phyloP scores from a whole-genome alignment of 768 basidiomycete genomes.

The Podaxis rugospora region DNA sequence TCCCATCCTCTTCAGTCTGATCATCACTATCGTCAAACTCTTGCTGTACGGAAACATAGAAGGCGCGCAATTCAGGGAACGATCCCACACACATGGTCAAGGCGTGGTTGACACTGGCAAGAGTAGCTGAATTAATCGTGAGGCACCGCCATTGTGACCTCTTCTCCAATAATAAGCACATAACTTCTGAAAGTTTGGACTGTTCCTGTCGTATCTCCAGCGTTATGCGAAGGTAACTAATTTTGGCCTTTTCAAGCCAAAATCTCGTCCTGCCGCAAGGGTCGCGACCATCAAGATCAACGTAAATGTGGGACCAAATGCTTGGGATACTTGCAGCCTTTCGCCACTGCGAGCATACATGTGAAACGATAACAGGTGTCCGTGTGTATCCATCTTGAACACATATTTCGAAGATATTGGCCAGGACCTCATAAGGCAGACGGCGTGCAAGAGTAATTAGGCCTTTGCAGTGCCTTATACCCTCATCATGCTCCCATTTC shows the following conservation, averaged over 20 bases:
- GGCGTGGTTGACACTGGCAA: constrained; percentile 35
- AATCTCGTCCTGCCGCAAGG: constrained; percentile 37
- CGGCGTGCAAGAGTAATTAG: constrained; percentile 52
- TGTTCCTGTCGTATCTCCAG: constrained; percentile 31
- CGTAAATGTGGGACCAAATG: constrained; percentile 54
- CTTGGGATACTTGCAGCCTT: constrained; percentile 45
- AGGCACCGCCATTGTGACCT: constrained; percentile 41
- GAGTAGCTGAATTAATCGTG: constrained; percentile 31
- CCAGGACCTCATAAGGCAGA: constrained; percentile 51
- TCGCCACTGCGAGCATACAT: constrained; percentile 59
- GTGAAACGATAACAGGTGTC: constrained; percentile 50
- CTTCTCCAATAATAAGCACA: constrained; percentile 36
- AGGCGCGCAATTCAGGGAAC: constrained; percentile 30
- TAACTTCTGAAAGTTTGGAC: constrained; percentile 26
- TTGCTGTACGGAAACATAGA: constrained; percentile 27
- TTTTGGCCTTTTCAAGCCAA: constrained; percentile 47
- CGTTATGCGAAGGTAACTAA: constrained; percentile 40
- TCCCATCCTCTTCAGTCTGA: constrained; percentile 15
- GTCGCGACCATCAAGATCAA: constrained; percentile 41
- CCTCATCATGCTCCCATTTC: constrained; percentile 36
- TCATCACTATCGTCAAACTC: constrained; percentile 20
- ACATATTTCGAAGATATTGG: constrained; percentile 49
- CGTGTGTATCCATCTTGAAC: constrained; percentile 46
- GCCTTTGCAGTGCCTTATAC: constrained; percentile 40
- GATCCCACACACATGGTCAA: constrained; percentile 30